Base-by-base conservation (phyloP, 768 basidiomycete genomes). In the Postia placenta region DNA sequence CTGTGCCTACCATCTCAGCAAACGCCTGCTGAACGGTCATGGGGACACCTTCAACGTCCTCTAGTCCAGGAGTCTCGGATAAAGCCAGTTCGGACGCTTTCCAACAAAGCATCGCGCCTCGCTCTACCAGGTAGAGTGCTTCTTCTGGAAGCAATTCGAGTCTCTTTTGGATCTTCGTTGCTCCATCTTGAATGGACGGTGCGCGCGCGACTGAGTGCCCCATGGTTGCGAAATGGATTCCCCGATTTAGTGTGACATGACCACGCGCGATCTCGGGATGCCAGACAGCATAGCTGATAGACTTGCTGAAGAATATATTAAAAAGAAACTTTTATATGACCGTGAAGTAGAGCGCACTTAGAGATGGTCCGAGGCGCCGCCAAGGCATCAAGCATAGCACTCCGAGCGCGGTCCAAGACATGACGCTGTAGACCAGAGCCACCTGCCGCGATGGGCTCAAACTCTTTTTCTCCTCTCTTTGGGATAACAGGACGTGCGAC, bases 391-490 rank as follows among this genome's bases (percentile, higher is more conserved):
- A 95, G 85, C 86, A 98, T 91, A 2, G 95, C 96, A 42, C 76
- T 70, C 47, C 95, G 70, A 40, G 91, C 79, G 25, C 83, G 76
- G 47, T 89, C 83, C 19, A 98, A 75, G 51, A 90, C 79, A 67
- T 91, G 85, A 23, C 81, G 67, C 60, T 98, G 96, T 11, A 91
- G 70, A 11, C 78, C 80, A 11, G 89, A 85, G 5, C 85, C 87
- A 7, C 70, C 72, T 19, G 74, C 71, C 45, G 69, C 60, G 56
- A 73, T 72, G 1, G 96, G 96, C 63, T 98, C 95, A 56, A 92
- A 98, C 55, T 98, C 94, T 63, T 99, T 98, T 67, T 98, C 96
- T 1, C 96, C 96, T 23, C 96, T 80, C 65, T 90, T 94, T 5
- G 96, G 96, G 44, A 99, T 94, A 5, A 87, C 72, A 2, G 87